Evolutionary conservation across 2,329 filamentous ascomycete genomes (phyloP), one percentile per base, ranked within the genome.

Genomic region (Diaporthe citrichinensis): DNA sequence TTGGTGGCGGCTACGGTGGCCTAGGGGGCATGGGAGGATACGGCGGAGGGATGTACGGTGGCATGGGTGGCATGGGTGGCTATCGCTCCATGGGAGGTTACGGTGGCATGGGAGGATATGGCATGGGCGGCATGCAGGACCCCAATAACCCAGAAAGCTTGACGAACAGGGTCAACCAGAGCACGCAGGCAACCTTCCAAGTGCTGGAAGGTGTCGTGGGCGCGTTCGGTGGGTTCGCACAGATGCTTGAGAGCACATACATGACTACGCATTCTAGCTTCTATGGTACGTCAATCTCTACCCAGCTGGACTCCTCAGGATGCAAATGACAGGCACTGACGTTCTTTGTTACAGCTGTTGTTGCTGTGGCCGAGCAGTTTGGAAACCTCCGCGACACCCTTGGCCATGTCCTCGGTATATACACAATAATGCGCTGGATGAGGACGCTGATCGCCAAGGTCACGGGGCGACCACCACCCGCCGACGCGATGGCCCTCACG

Each of bases 191-290:
- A 15, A 99, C 97, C 0, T 99, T 99, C 82, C 97, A 98, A 88
- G 95, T 99, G 90, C 95, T 99, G 71, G 97, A 99, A 86, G 97
- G 96, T 80, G 94, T 99, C 75, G 97, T 99, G 20, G 95, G 95
- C 34, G 96, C 97, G 3, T 99, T 99, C 87, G 96, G 96, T 28
- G 97, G 97, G 0, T 98, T 99, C 83, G 95, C 97, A 17, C 97
- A 99, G 87, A 99, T 99, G 97, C 90, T 99, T 39, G 97, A 99
- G 86, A 98, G 97, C 87, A 98, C 97, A 15, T 99, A 98, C 81
- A 99, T 99, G 97, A 97, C 97, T 41, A 99, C 97, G 0, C 97
- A 99, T 85, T 98, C 96, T 8, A 98, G 95, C 72, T 99, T 99
- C 85, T 99, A 98, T 81, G 96, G 95, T 98, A 90, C 81, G 93